phyloP scores from a whole-genome alignment of 768 basidiomycete genomes.

The Cystofilobasidium capitatum region DNA sequence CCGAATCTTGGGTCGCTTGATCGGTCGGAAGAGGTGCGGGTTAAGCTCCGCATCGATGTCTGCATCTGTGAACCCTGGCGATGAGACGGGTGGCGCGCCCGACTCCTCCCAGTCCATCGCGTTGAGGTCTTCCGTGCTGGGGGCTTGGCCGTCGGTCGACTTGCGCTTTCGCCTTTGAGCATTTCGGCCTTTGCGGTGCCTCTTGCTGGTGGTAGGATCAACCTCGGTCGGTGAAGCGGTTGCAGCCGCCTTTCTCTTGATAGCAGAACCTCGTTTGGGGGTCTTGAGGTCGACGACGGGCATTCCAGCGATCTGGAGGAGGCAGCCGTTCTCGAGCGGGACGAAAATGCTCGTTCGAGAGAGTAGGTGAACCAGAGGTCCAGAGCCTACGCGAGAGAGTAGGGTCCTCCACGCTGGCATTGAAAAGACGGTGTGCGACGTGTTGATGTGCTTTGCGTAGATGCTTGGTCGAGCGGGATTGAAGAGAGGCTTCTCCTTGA shows the following conservation, averaged over 20 bases:
- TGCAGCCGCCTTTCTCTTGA: no score
- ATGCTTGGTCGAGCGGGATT: slow-evolving; percentile 33
- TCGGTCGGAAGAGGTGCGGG: neutral
- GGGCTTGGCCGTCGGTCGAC: neutral
- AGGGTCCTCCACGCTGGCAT: slow-evolving; percentile 31
- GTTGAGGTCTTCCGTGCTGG: neutral
- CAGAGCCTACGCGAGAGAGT: slow-evolving; percentile 51
- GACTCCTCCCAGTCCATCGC: neutral
- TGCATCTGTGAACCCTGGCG: neutral
- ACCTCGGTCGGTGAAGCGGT: neutral
- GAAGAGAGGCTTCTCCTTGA: neutral
- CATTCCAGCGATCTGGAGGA: slow-evolving; percentile 70
- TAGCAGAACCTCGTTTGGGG: neutral
- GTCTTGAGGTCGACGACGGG: slow-evolving; percentile 49
- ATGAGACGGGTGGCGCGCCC: neutral
- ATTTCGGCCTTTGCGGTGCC: neutral
- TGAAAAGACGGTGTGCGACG: slow-evolving; percentile 30
- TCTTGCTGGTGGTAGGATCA: neutral
- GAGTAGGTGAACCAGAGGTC: slow-evolving; percentile 67
- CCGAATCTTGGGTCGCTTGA: neutral
- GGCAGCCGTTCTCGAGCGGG: slow-evolving; percentile 69
- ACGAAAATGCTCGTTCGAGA: slow-evolving; percentile 64
- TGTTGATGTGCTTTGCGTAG: slow-evolving; percentile 34
- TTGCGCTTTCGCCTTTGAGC: slow-evolving; percentile 1
- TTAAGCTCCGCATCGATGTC: slow-evolving; percentile 2